phyloP scores from a whole-genome alignment of 352 stramenopile genomes.

The Globisporangium spiculum region DNA sequence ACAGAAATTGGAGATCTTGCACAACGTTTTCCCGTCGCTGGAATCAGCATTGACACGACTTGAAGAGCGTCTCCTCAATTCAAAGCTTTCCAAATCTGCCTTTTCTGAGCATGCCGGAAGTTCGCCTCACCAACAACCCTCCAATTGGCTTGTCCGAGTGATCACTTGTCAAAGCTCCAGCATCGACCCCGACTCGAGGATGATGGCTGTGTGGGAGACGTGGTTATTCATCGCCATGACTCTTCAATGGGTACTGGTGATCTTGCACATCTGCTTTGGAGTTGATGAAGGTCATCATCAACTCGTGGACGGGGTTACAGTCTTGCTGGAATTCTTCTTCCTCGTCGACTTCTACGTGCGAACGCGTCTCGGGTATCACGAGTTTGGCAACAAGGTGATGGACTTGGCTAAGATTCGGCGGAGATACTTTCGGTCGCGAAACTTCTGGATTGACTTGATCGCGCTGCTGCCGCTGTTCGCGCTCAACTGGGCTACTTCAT shows the following conservation, averaged over 20 bases:
- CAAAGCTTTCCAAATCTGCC: conserved; percentile 31
- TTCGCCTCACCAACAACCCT: background rate
- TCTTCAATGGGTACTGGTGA: conserved; percentile 39
- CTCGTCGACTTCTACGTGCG: conserved; percentile 44
- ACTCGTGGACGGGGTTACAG: conserved; percentile 25
- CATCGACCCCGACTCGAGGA: conserved; percentile 38
- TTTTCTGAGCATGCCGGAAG: conserved; percentile 1
- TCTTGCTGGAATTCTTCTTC: conserved; percentile 41
- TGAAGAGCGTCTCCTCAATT: conserved; percentile 26
- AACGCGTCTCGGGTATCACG: conserved; percentile 37
- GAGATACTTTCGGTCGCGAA: conserved; percentile 33
- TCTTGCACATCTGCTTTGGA: conserved; percentile 41
- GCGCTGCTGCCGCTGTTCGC: conserved; percentile 36
- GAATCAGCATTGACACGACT: conserved; percentile 20
- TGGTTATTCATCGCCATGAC: conserved; percentile 47
- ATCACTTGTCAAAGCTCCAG: conserved; percentile 8
- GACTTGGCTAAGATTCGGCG: conserved; percentile 28
- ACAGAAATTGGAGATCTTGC: conserved; percentile 22
- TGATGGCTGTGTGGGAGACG: conserved; percentile 37
- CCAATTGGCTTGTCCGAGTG: conserved; percentile 8
- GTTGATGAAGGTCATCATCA: conserved; percentile 22
- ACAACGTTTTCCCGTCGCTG: conserved; percentile 27
- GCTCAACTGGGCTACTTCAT: conserved; percentile 31
- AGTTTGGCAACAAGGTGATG: conserved; percentile 60
- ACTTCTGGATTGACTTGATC: conserved; percentile 39